A percentile compares a stretch with the other conserved stretches of the same genome.
phyloP scores from a whole-genome alignment of 2,329 filamentous ascomycete genomes.

The Eutypella sp. region DNA sequence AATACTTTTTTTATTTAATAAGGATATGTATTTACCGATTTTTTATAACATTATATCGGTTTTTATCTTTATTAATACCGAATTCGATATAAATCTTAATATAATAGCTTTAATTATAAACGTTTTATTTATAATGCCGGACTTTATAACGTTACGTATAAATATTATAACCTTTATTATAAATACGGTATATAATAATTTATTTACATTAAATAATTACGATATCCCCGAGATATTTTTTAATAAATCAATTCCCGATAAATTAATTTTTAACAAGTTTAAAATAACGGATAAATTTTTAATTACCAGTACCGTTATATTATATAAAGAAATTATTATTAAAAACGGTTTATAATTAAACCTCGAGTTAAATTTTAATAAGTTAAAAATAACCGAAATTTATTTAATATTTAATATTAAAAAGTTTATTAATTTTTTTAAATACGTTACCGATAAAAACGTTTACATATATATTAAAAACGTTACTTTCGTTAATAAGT shows the following conservation, averaged over 20 bases:
- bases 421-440: neutral
- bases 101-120: neutral
- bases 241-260: neutral
- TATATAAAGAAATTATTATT: neutral
- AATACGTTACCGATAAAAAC: neutral
- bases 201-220: neutral
- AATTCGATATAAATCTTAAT: neutral
- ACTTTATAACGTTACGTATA: neutral
- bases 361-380: too few species aligned
- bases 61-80: neutral
- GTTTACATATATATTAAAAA: neutral
- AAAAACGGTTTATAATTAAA: neutral
- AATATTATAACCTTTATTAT: neutral
- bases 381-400: neutral
- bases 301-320: neutral
- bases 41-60: neutral
- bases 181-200: neutral
- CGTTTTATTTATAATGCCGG: neutral
- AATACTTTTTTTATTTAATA: neutral
- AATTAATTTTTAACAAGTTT: neutral
- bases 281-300: neutral
- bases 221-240: neutral
- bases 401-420: neutral
- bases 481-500: too few species aligned
- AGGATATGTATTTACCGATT: neutral